These are phyloP conservation scores for Suillus placidus DNA, from an alignment of 768 basidiomycete species.

Conservation along the genomic window DNA sequence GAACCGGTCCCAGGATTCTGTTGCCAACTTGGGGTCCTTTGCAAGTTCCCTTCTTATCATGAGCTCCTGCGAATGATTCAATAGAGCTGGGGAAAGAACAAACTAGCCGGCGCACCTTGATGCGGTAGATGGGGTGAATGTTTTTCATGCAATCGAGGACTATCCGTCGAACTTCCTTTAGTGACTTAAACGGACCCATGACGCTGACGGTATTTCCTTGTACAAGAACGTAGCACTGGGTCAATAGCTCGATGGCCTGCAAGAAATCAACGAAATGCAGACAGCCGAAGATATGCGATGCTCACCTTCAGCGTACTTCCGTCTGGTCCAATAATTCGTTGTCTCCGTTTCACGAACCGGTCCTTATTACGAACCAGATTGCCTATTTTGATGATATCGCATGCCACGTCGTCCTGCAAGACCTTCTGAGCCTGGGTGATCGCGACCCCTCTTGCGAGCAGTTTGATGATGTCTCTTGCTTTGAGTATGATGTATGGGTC, in stretches of 20 bases:
- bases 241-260: slow-evolving; percentile 95
- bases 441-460: slow-evolving; percentile 90
- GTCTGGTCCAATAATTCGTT: slow-evolving; percentile 96
- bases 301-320: slow-evolving; percentile 94
- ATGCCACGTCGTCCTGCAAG: slow-evolving; percentile 85
- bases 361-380: slow-evolving; percentile 94
- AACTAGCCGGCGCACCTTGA: slow-evolving; percentile 63
- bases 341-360: slow-evolving; percentile 92
- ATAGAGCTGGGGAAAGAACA: neutral
- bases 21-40: slow-evolving; percentile 95
- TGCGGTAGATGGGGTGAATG: slow-evolving; percentile 98
- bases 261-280: slow-evolving; percentile 13
- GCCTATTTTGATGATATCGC: slow-evolving; percentile 99
- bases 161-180: slow-evolving; percentile 96
- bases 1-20: slow-evolving; percentile 96
- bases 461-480: slow-evolving; percentile 93
- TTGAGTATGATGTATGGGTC: slow-evolving; percentile 97
- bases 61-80: slow-evolving; percentile 64
- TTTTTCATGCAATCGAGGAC: slow-evolving; percentile 99
- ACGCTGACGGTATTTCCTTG: slow-evolving; percentile 98
- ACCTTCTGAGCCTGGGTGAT: slow-evolving; percentile 86
- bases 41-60: slow-evolving; percentile 98
- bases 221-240: slow-evolving; percentile 95
- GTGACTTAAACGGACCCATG: slow-evolving; percentile 93
- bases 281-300: neutral